Evolutionary conservation across 345 rosid species (phyloP), one percentile per base, ranked within the genome.

Genomic region (Eucalyptus tenuipes): DNA sequence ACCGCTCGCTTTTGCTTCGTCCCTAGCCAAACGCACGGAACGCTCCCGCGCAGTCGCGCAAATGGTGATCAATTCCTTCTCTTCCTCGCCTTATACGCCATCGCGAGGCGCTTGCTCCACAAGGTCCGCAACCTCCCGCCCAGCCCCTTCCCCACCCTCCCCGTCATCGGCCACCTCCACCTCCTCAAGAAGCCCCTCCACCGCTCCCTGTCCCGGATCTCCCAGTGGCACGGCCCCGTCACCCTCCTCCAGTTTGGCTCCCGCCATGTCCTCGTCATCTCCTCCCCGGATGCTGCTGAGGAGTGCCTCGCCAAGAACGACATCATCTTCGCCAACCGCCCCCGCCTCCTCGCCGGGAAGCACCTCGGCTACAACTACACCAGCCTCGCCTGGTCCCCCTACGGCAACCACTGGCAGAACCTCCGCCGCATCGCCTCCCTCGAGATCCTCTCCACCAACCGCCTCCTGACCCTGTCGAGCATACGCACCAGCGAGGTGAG

Each of bases 151-250:
- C 92, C 89, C 2, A 64, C 92, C 53, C 88, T 94, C 14, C 96
- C 95, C 49, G 53, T 92, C 29, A 89, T 94, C 10, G 94, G 93
- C 79, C 95, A 93, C 86, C 94, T 94, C 90, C 44, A 94, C 92
- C 93, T 93, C 53, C 90, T 93, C 52, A 90, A 89, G 68, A 90
- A 89, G 66, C 96, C 95, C 25, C 87, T 94, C 71, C 88, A 91
- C 90, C 87, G 87, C 52, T 82, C 93, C 29, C 90, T 94, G 6
- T 49, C 91, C 7, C 3, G 44, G 37, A 53, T 93, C 50, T 87
- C 93, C 42, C 33, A 22, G 47, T 50, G 59, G 40, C 29, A 89
- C 7, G 96, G 94, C 40, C 93, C 29, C 90, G 10, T 93, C 75
- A 27, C 92, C 55, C 89, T 85, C 92, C 90, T 94, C 59, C 89